Evolutionary conservation across 305 asterid species (phyloP).

Genomic region (Lippia alba): DNA sequence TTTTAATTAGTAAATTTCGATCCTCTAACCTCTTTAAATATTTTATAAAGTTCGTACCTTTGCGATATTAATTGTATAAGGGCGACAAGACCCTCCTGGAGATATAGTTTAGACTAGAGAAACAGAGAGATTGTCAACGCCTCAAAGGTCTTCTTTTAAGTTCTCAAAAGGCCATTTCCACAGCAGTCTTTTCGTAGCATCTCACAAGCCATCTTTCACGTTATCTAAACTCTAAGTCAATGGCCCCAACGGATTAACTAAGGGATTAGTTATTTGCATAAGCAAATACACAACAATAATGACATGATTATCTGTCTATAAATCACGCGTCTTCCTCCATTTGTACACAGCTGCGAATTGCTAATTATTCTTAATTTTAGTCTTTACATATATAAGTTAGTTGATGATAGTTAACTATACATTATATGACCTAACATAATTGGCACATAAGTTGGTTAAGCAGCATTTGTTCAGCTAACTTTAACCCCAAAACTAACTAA

Average conservation of each 20-base stretch:
- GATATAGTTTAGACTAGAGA: too few relatives aligned
- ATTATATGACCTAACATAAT: too few relatives aligned
- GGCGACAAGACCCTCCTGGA: too few relatives aligned
- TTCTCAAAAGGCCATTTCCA: constrained; percentile 28
- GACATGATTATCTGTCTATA: neutral
- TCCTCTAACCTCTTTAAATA: too few relatives aligned
- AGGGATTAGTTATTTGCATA: neutral
- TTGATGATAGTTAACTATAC: neutral
- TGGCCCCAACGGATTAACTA: neutral
- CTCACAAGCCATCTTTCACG: constrained; percentile 20
- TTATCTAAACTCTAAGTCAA: constrained; percentile 22
- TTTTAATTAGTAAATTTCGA: too few relatives aligned
- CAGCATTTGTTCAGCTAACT: too few relatives aligned
- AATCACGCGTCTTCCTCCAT: constrained; percentile 6
- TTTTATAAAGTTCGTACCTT: too few relatives aligned
- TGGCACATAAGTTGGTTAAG: too few relatives aligned
- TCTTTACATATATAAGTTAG: neutral
- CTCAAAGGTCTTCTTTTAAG: constrained; percentile 25
- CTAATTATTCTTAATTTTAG: neutral
- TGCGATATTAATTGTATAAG: too few relatives aligned
- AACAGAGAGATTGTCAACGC: too few relatives aligned
- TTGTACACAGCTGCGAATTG: constrained; percentile 5
- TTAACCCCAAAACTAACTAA: too few relatives aligned
- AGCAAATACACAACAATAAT: neutral
- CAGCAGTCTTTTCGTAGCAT: constrained; percentile 8